Evolutionary conservation across 1,139 yeast species (phyloP).

Genomic region (Taphrina communis): DNA sequence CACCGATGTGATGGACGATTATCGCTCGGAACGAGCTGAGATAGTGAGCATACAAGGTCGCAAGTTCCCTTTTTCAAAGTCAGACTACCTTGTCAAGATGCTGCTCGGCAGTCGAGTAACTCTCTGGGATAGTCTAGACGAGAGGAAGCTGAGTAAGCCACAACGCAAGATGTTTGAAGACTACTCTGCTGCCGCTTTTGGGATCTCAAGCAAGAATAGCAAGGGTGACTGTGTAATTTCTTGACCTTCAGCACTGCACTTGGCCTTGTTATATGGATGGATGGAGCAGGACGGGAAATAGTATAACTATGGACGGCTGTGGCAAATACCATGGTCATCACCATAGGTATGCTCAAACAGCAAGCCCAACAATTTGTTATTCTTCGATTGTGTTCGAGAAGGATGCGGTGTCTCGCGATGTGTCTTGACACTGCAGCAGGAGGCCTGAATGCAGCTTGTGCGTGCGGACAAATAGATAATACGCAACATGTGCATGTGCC

Average conservation of each 20-base stretch:
- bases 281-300: no score
- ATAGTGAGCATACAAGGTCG: constrained; percentile 19
- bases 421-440: no score
- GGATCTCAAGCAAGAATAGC: constrained; percentile 18
- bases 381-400: no score
- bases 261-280: no score
- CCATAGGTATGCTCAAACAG: no score
- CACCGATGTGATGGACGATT: constrained; percentile 38
- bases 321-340: no score
- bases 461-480: no score
- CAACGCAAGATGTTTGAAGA: constrained; percentile 39
- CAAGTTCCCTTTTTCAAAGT: constrained; percentile 33
- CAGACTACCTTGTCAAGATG: constrained; percentile 38
- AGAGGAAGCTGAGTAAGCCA: constrained; percentile 23
- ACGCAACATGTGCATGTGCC: no score
- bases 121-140: constrained; percentile 35
- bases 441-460: no score
- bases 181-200: constrained; percentile 27
- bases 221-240: constrained; percentile 26
- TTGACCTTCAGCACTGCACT: not conserved
- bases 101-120: constrained; percentile 33
- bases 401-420: no score
- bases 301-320: no score
- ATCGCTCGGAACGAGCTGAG: constrained; percentile 19
- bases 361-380: no score